Evolutionary conservation across 805 yeast species (phyloP).

Genomic region (Candida saitoana): DNA sequence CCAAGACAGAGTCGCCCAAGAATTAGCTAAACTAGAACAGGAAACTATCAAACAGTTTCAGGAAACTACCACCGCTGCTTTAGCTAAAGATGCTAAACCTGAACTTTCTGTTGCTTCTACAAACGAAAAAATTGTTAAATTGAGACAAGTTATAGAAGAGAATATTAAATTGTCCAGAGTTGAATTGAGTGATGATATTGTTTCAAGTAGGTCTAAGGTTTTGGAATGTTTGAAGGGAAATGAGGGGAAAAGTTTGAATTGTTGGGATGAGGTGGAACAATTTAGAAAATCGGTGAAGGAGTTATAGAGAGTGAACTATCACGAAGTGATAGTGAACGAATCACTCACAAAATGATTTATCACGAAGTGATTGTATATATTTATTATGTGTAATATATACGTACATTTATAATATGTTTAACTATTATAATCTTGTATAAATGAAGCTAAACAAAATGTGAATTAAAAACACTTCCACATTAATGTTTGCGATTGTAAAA

Average conservation of each 20-base stretch:
- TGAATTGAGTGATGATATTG: slow-evolving; percentile 35
- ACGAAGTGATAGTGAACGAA: too few relatives aligned
- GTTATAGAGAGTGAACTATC: slow-evolving; percentile 27
- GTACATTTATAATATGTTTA: too few relatives aligned
- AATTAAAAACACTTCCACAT: too few relatives aligned
- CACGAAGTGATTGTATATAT: too few relatives aligned
- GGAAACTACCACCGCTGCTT: slow-evolving; percentile 40
- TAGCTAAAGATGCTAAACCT: slow-evolving; percentile 31
- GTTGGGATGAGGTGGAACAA: slow-evolving; percentile 75
- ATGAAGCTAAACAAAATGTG: too few relatives aligned
- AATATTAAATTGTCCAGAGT: slow-evolving; percentile 31
- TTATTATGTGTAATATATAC: too few relatives aligned
- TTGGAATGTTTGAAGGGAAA: slow-evolving; percentile 59
- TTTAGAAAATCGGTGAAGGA: slow-evolving; percentile 59
- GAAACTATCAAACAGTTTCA: slow-evolving; percentile 52
- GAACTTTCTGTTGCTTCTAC: slow-evolving; percentile 25
- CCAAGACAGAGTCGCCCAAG: slow-evolving; percentile 60
- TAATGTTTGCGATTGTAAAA: too few relatives aligned
- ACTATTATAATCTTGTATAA: too few relatives aligned
- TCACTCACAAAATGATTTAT: too few relatives aligned
- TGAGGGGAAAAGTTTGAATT: slow-evolving; percentile 64
- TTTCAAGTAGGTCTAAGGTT: slow-evolving; percentile 47
- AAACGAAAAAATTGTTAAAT: slow-evolving; percentile 39
- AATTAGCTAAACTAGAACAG: slow-evolving; percentile 50
- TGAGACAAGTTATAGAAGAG: slow-evolving; percentile 31